Evolutionary conservation across 345 rosid genomes (phyloP).

Genomic region (Noccaea caerulescens): DNA sequence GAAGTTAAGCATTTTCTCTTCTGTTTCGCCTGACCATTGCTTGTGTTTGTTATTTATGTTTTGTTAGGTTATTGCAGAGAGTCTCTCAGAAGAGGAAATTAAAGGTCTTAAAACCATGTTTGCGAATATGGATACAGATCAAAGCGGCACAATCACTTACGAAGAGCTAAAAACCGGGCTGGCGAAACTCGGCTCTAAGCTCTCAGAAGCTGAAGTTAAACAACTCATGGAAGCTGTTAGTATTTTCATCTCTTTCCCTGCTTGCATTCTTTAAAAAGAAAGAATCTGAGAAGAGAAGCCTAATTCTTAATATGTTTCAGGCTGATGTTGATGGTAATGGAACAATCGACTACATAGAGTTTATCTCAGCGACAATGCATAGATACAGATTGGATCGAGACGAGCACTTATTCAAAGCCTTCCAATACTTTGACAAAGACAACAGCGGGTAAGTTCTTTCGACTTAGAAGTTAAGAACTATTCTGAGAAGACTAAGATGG

Average conservation of each 20-base stretch:
- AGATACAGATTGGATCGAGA: conserved; percentile 66
- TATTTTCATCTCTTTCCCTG: neutral
- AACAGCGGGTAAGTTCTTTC: conserved; percentile 56
- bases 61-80: conserved; percentile 75
- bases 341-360: conserved; percentile 81
- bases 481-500: neutral
- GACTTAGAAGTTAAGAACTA: neutral
- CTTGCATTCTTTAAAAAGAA: neutral
- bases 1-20: neutral
- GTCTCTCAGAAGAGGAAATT: conserved; percentile 75
- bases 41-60: neutral
- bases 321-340: conserved; percentile 90
- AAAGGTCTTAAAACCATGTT: conserved; percentile 78
- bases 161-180: conserved; percentile 74
- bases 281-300: neutral
- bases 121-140: conserved; percentile 74
- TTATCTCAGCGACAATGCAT: conserved; percentile 85
- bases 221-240: conserved; percentile 91
- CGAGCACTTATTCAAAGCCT: conserved; percentile 77
- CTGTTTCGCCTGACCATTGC: neutral
- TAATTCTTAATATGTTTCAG: conserved; percentile 37
- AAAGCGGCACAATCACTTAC: conserved; percentile 82
- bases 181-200: conserved; percentile 70
- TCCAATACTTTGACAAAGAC: conserved; percentile 78
- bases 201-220: conserved; percentile 76